Conservation (phyloP, 257 asterid species). For the Solanum chiquidenum region DNA sequence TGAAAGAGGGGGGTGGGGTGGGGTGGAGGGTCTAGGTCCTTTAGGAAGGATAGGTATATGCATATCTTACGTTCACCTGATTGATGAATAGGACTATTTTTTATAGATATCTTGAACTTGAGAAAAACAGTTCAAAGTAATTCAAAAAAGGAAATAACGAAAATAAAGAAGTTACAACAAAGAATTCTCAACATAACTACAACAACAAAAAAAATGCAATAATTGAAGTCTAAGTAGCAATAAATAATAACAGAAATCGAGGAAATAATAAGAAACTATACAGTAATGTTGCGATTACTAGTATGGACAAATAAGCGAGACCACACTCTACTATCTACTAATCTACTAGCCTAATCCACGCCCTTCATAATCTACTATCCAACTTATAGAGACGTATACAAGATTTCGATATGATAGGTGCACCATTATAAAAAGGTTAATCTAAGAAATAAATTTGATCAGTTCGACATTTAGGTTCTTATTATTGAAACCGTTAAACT, state of each 20-base stretch:
- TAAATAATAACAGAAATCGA: neutral
- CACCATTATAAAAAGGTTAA: no score
- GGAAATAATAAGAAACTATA: neutral
- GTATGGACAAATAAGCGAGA: neutral
- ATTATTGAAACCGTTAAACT: no score
- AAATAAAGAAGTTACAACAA: neutral
- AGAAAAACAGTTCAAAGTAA: neutral
- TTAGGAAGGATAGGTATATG: neutral
- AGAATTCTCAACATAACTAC: neutral
- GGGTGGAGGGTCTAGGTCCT: neutral
- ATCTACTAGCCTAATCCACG: no score
- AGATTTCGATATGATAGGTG: no score
- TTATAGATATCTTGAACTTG: neutral
- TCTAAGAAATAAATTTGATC: no score
- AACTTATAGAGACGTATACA: no score
- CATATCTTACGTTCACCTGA: rapidly evolving
- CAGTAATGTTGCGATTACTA: no score
- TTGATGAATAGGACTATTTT: rapidly evolving
- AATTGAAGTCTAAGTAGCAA: neutral
- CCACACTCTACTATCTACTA: no score
- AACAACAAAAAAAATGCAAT: neutral
- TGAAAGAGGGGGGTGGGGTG: neutral
- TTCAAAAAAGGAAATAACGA: rapidly evolving
- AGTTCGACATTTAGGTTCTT: no score
- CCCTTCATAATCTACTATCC: neutral